Evolutionary conservation across 257 asterid species (phyloP).

Genomic region (Solanum clarkiae): DNA sequence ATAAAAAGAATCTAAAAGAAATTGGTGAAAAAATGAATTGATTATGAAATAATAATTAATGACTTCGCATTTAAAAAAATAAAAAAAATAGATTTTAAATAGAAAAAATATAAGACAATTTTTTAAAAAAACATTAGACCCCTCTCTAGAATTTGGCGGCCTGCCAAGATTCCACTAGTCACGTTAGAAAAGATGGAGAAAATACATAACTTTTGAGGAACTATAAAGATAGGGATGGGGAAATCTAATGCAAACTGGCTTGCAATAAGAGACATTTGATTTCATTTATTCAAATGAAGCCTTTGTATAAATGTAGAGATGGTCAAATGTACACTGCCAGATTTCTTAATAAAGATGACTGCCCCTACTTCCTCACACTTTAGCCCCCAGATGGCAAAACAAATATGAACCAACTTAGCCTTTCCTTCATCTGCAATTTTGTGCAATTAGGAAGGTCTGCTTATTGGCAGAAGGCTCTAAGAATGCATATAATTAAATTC

Average conservation of each 20-base stretch:
- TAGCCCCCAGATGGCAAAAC: neutral
- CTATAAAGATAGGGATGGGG: neutral
- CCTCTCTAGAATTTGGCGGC: too few relatives aligned
- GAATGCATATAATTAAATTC: neutral
- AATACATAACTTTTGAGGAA: neutral
- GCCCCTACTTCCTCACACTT: neutral
- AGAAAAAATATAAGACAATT: too few relatives aligned
- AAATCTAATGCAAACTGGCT: neutral
- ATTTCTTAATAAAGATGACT: neutral
- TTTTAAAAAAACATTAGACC: too few relatives aligned
- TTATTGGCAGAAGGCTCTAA: constrained; percentile 5
- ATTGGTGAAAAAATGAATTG: too few relatives aligned
- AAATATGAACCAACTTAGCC: neutral
- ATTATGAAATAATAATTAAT: too few relatives aligned
- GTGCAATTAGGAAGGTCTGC: neutral
- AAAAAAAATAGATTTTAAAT: too few relatives aligned
- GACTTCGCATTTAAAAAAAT: too few relatives aligned
- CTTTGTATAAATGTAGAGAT: constrained; percentile 8
- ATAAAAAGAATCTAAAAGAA: too few relatives aligned
- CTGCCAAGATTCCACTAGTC: neutral
- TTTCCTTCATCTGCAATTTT: constrained; percentile 1
- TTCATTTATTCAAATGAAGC: neutral
- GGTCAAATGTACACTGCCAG: neutral
- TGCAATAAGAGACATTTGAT: neutral
- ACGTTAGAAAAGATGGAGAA: neutral